phyloP scores from a whole-genome alignment of 1,139 yeast species.

The Sugiyamaella castrensis region DNA sequence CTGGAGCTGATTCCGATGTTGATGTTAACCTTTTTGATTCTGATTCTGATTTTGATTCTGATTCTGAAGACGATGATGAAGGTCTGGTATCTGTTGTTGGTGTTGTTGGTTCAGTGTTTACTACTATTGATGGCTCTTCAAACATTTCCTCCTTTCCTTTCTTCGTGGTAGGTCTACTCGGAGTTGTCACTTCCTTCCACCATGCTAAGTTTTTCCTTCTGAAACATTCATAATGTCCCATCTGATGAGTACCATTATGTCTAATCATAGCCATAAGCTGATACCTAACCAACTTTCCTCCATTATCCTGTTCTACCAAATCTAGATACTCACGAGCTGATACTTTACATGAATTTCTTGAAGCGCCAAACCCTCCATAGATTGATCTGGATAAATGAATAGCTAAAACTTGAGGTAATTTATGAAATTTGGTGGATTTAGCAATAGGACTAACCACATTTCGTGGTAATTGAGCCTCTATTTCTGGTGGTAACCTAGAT shows the following conservation, averaged over 20 bases:
- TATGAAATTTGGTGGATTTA: slow-evolving; percentile 57
- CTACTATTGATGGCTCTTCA: slow-evolving; percentile 1
- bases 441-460: slow-evolving; percentile 60
- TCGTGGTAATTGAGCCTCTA: slow-evolving; percentile 40
- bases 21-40: background rate
- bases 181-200: slow-evolving; percentile 25
- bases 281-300: slow-evolving; percentile 42
- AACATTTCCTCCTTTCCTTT: background rate
- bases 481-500: slow-evolving; percentile 32
- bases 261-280: slow-evolving; percentile 68
- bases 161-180: background rate
- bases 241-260: slow-evolving; percentile 84
- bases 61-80: background rate
- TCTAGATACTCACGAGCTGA: slow-evolving; percentile 57
- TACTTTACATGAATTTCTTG: slow-evolving; percentile 76
- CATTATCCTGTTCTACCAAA: slow-evolving; percentile 33
- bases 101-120: background rate
- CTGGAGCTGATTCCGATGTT: background rate
- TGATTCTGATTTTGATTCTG: too few species aligned
- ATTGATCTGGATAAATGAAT: slow-evolving; percentile 82
- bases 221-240: slow-evolving; percentile 65
- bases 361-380: slow-evolving; percentile 64
- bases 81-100: background rate
- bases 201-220: slow-evolving; percentile 33
- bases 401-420: slow-evolving; percentile 68